Evolutionary conservation across 768 basidiomycete species (phyloP), one percentile per base, ranked within the genome.

Genomic region (Asterophora parasitica): DNA sequence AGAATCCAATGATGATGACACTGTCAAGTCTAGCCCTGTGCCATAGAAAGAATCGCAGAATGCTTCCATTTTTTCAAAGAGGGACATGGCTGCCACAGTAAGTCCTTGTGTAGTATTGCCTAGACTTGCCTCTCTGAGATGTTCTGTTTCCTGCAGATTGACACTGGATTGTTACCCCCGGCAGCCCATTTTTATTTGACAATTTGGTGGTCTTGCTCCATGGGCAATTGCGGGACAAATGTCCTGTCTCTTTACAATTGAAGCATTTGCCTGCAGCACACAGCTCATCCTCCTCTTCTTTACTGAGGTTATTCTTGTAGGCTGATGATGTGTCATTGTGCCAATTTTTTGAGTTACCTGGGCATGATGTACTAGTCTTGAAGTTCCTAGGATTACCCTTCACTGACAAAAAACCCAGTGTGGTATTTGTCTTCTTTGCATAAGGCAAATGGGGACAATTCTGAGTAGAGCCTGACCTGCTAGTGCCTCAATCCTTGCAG

Each of bases 211-310:
- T 12, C 4, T 16, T 32, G 3, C 13, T 6, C 2, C 20, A 1
- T 28, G 42, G 43, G 31, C 51, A 53, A 15, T 52, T 48, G 12
- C 43, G 20, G 8, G 35, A 12, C 26, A 53, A 31, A 30, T 54
- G 49, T 7, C 49, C 53, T 0, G 27, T 3, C 41, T 48, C 42
- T 5, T 37, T 41, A 38, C 53, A 54, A 5, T 6, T 16, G 42
- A 53, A 53, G 20, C 52, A 53, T 27, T 37, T 26, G 2, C 45
- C 39, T 1, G 38, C 27, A 3, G 48, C 52, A 1, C n/a, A 17
- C 3, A 46, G 42, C n/a, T 53, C 48, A 11, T 37, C 48, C n/a
- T 48, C 15, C 12, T 53, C 44, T 16, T 46, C 19, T 4, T 12
- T 10, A 6, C 16, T 17, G 2, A 51, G 31, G 9, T 10, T 7